These are phyloP conservation scores for Kurtzmaniella quercitrusa DNA, from an alignment of 1,139 yeast genomes.

Conservation along the genomic window DNA sequence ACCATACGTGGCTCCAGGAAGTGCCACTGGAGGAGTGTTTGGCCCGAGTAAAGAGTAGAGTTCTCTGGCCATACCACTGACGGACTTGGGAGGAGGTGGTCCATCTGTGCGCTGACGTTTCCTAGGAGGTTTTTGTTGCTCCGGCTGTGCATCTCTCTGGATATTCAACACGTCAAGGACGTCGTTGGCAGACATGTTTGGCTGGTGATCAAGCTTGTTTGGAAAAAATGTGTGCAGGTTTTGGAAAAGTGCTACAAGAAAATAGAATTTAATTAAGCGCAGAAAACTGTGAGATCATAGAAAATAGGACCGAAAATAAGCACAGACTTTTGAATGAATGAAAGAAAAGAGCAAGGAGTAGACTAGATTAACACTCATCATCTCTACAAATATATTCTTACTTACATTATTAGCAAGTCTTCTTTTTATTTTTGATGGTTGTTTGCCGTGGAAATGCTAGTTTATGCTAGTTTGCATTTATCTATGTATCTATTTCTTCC, in stretches of 20 bases:
- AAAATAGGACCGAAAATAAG: no score
- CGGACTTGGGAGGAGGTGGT: constrained; percentile 28
- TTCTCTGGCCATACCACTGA: constrained; percentile 88
- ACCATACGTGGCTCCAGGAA: constrained; percentile 43
- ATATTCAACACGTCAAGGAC: constrained; percentile 76
- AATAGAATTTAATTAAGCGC: no score
- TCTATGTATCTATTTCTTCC: not conserved
- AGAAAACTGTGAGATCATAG: no score
- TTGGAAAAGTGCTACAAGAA: no score
- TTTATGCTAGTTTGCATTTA: no score
- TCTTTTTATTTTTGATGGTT: no score
- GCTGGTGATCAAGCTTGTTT: not conserved
- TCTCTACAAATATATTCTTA: no score
- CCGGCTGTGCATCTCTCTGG: constrained; percentile 31
- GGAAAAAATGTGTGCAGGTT: not conserved
- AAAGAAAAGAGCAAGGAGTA: no score
- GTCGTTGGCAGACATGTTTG: constrained; percentile 52
- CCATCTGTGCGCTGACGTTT: constrained; percentile 32
- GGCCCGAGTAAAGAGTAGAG: constrained; percentile 85
- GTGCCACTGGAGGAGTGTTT: constrained; percentile 79
- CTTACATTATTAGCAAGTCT: no score
- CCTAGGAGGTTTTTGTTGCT: constrained; percentile 31
- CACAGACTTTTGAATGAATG: no score
- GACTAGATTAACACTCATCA: no score
- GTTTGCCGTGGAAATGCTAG: no score